Base-by-base conservation (phyloP, 192 early-diverging fungal genomes). In the Podila verticillata region DNA sequence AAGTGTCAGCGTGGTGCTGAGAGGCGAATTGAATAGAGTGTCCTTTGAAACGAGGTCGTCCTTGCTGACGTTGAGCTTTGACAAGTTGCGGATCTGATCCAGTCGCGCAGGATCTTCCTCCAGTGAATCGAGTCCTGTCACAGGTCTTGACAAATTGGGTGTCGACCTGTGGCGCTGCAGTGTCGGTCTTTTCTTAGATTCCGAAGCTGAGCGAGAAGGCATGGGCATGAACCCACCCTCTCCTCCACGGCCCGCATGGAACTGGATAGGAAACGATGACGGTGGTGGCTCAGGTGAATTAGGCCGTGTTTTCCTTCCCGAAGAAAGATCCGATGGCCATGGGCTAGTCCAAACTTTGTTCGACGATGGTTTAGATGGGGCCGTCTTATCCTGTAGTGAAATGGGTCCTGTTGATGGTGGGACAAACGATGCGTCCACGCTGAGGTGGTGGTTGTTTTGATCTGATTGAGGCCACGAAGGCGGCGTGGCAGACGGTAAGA, bases 51-150 rank as follows among this genome's bases (percentile, higher is more conserved):
- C 44, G 28, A 48, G 39, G 19, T 29, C 28, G 39, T 17, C 51
- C 32, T 31, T 31, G 47, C 7, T 66, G 8, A 30, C 30, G 17
- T 63, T 67, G 30, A 29, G 1, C 13, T 47, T 51, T 2, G 68
- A 61, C 10, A 70, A 48, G 12, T 66, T 63, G 10, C 39, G 70
- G 34, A 71, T 24, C 34, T 57, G 75, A 47, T 54, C 59, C 48
- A 63, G 5, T 24, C 60, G 57, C 5, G 57, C 26, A 7, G 77
- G 77, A 62, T 80, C 77, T 22, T 72, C 65, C 47, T 72, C 77
- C 66, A 80, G 31, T 7, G 65, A 49, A 26, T 68, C 61, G 36
- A 80, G 61, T 2, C 77, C 77, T 4, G 77, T 80, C 24, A 70
- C 22, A 4, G 69, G 19, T 1, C 61, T 57, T 8, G 77, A 80